Evolutionary conservation across 345 rosid species (phyloP), one percentile per base, ranked within the genome.

Genomic region (Hirschfeldia incana): DNA sequence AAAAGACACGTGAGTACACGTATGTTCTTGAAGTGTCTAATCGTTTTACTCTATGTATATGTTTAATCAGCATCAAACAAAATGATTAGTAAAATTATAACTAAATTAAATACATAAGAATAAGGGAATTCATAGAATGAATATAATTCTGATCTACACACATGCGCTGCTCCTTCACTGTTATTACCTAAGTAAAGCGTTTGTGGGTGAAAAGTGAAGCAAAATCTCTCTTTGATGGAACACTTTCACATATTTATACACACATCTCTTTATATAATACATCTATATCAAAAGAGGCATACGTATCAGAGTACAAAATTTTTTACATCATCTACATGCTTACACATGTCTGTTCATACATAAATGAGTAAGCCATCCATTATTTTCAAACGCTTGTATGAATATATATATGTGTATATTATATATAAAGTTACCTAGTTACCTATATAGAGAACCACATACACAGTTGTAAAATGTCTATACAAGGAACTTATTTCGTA

Each of bases 1-100:
- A 62, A 74, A 80, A 75, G 78, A 55, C 75, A 80, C 61, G 37
- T 17, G 42, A 37, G 13, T 64, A 79, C 63, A 74, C 66, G 21
- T 59, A 32, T 53, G 10, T 57, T 2, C 33, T 37, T 65, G 62
- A 55, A 53, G 34, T 67, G 60, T 4, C 26, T 65, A 27, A 53
- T 37, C 65, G 4, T 36, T 42, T 30, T 11, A 77, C 39, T 77
- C 65, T 55, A 69, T 11, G 2, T 9, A 4, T 60, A 28, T 42
- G 65, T 61, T 69, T 62, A 74, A 21, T 74, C 21, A 30, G 17
- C 66, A 39, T 51, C 28, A 62, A 17, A 8, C 9, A 36, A 34
- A 32, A 58, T 57, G 21, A 34, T 11, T 58, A 60, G 28, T 9
- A 60, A 2, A 61, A 29, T 5, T 46, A 8, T 5, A 55, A 75